Evolutionary conservation across 2,329 filamentous ascomycete genomes (phyloP).

Genomic region (Colletotrichum sublineola): DNA sequence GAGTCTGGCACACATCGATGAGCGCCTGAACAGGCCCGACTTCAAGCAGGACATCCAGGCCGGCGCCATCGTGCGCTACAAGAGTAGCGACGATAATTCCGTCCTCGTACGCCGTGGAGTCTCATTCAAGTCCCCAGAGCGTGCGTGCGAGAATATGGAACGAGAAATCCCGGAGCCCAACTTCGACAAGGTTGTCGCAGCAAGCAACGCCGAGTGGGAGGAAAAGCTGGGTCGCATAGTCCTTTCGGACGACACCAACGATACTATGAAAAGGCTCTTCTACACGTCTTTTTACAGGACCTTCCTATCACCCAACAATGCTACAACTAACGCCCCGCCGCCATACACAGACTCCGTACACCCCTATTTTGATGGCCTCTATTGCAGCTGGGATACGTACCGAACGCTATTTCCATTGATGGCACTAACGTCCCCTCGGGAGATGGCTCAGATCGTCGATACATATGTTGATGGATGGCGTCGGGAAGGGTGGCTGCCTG

Average conservation of each 20-base stretch:
- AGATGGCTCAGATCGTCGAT: conserved; percentile 24
- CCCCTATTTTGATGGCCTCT: conserved; percentile 20
- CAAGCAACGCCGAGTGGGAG: conserved; percentile 14
- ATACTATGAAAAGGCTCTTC: conserved; percentile 4
- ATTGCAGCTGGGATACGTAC: conserved; percentile 28
- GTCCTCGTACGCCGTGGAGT: conserved; percentile 17
- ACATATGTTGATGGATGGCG: conserved; percentile 22
- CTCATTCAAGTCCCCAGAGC: not conserved
- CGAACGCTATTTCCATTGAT: conserved; percentile 18
- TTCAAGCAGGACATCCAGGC: conserved; percentile 6
- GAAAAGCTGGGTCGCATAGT: conserved; percentile 8
- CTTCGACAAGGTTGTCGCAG: conserved; percentile 19
- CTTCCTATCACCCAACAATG: conserved; percentile 27
- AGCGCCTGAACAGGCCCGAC: not conserved
- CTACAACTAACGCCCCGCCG: conserved; percentile 9
- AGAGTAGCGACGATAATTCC: not conserved
- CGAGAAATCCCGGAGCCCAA: conserved; percentile 7
- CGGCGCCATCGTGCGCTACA: conserved; percentile 17
- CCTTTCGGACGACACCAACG: conserved; percentile 1
- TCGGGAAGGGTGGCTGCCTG: conserved; percentile 16
- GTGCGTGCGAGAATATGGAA: conserved; percentile 21
- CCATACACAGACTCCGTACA: not conserved
- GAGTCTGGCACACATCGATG: not conserved
- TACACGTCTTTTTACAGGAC: conserved; percentile 28
- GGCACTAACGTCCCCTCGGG: conserved; percentile 18